Percentiles rank a stretch among this genome's conserved stretches.
phyloP scores from a whole-genome alignment of 2,329 filamentous ascomycete genomes.

The Venturia carpophila region DNA sequence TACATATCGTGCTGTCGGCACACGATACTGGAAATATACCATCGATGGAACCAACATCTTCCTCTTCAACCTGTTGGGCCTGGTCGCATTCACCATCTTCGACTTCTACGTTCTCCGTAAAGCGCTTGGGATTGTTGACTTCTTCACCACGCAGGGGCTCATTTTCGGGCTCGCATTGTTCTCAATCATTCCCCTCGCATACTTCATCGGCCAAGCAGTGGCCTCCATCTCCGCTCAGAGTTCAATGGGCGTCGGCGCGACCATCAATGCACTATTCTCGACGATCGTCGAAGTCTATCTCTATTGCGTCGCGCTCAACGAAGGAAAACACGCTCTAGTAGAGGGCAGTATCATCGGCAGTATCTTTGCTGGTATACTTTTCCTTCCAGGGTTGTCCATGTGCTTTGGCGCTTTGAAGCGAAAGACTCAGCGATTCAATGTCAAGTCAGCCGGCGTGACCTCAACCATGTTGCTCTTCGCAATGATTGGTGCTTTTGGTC shows the following conservation, averaged over 20 bases:
- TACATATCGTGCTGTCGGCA: constrained; percentile 90
- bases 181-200: constrained; percentile 92
- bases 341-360: constrained; percentile 97
- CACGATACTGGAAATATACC: constrained; percentile 99
- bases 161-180: constrained; percentile 76
- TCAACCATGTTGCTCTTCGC: constrained; percentile 98
- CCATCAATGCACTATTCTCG: constrained; percentile 96
- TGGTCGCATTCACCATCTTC: constrained; percentile 90
- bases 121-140: constrained; percentile 59
- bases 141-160: constrained; percentile 74
- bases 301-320: constrained; percentile 85
- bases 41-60: constrained; percentile 98
- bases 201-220: constrained; percentile 97
- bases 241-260: constrained; percentile 94
- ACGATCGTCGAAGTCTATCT: constrained; percentile 96
- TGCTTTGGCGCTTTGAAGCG: constrained; percentile 96
- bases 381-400: constrained; percentile 93
- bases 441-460: constrained; percentile 88
- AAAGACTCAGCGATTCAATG: constrained; percentile 97
- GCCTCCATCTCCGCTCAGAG: constrained; percentile 98
- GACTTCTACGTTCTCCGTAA: constrained; percentile 77
- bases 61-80: constrained; percentile 88
- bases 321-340: constrained; percentile 87
- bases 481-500: constrained; percentile 88
- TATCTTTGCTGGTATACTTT: constrained; percentile 93